Percentiles rank a stretch among this genome's conserved stretches.
Conservation (phyloP, 2,329 filamentous ascomycete species). For the Zymoseptoria crescenta region DNA sequence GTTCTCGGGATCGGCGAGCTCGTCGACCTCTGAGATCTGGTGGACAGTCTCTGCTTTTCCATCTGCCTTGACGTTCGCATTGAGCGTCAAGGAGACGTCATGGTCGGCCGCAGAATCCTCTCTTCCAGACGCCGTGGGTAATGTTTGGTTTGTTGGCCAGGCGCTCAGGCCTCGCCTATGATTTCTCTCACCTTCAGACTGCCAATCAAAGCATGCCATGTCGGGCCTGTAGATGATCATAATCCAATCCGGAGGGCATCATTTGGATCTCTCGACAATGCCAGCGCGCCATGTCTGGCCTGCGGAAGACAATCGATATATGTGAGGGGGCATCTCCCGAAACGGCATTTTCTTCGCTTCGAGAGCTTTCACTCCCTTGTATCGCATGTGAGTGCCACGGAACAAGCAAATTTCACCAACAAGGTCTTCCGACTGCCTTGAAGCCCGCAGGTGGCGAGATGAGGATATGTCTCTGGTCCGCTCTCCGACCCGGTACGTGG, state of each 20-base stretch:
- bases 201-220: background rate
- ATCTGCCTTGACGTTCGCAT: background rate
- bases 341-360: background rate
- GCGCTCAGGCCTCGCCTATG: background rate
- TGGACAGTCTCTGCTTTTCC: background rate
- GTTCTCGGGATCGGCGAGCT: background rate
- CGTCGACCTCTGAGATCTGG: background rate
- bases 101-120: background rate
- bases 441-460: too few relatives aligned
- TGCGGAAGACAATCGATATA: background rate
- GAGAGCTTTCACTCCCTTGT: background rate
- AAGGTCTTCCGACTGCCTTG: too few relatives aligned
- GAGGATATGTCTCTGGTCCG: too few relatives aligned
- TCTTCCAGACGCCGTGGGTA: background rate
- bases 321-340: background rate
- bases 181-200: background rate
- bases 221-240: background rate
- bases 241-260: background rate
- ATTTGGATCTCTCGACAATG: background rate
- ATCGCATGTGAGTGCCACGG: background rate
- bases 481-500: too few relatives aligned
- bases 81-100: background rate
- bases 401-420: background rate
- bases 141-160: background rate
- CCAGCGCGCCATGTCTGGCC: background rate